These are phyloP conservation scores for Yamadazyma songkhlaensis DNA, from an alignment of 1,139 yeast genomes.

Conservation along the genomic window DNA sequence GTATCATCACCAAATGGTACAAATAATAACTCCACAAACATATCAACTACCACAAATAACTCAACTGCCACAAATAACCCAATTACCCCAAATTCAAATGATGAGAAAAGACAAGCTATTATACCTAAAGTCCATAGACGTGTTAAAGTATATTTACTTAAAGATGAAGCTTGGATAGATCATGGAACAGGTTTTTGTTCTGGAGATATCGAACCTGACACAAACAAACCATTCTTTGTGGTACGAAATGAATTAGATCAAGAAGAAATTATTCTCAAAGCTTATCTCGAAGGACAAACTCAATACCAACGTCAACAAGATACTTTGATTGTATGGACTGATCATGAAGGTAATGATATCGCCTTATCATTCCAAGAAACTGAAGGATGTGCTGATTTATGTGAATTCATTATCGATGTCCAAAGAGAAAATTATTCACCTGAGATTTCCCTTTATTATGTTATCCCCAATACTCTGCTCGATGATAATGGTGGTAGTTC, in stretches of 20 bases:
- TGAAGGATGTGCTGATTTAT: conserved; percentile 80
- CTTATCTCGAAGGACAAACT: conserved; percentile 67
- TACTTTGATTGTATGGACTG: conserved; percentile 93
- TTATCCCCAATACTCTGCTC: conserved; percentile 44
- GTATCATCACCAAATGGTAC: too few species aligned
- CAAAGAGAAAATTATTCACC: conserved; percentile 63
- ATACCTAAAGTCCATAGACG: conserved; percentile 38
- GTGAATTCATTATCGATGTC: conserved; percentile 72
- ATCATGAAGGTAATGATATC: conserved; percentile 69
- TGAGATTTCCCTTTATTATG: conserved; percentile 70
- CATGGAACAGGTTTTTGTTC: conserved; percentile 90
- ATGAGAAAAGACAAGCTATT: not conserved
- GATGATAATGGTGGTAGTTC: conserved; percentile 23
- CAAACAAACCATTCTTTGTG: conserved; percentile 54
- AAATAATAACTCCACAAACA: too few species aligned
- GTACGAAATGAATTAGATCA: conserved; percentile 72
- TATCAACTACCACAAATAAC: too few species aligned
- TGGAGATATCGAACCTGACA: conserved; percentile 53
- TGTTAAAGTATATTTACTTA: conserved; percentile 83
- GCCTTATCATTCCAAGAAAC: conserved; percentile 93
- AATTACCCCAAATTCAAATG: too few species aligned
- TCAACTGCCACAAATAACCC: too few species aligned
- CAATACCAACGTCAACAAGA: conserved; percentile 95
- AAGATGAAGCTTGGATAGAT: conserved; percentile 85
- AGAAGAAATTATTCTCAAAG: conserved; percentile 58